phyloP scores from a whole-genome alignment of 208 protist species.

The Leishmania gerbilli region DNA sequence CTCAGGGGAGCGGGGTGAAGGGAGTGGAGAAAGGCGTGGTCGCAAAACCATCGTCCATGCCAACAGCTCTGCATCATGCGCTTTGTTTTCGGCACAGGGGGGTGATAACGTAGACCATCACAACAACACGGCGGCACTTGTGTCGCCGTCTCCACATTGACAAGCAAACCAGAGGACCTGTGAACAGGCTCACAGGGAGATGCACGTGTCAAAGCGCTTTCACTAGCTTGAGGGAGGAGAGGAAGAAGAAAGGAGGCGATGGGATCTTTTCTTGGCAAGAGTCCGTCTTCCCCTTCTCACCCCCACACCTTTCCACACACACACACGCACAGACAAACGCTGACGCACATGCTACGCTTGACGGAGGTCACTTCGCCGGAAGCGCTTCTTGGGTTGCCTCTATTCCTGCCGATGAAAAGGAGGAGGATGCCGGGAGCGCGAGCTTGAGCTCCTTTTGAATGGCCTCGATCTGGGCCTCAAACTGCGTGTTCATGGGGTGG shows the following conservation, averaged over 20 bases:
- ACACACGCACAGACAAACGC: not conserved
- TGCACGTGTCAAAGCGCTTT: not conserved
- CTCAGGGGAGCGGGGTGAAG: not conserved
- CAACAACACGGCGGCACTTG: not conserved
- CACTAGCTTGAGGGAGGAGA: not conserved
- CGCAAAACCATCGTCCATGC: not conserved
- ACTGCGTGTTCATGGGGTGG: constrained; percentile 72
- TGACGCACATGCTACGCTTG: not conserved
- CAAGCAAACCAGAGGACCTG: not conserved
- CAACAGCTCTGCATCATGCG: not conserved
- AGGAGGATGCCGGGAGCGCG: constrained; percentile 31
- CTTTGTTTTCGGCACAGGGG: not conserved
- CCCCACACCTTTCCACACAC: not conserved
- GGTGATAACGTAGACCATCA: not conserved
- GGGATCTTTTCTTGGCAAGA: not conserved
- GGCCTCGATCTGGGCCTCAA: constrained; percentile 53
- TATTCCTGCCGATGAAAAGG: not conserved
- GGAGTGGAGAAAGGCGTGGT: not conserved
- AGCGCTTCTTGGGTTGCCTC: not conserved
- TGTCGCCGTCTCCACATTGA: not conserved
- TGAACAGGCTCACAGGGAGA: not conserved
- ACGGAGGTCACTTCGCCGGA: not conserved
- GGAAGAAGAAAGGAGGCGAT: not conserved
- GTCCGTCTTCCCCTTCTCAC: not conserved
- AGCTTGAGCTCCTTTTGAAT: constrained; percentile 49